Conservation (phyloP, 75 land plant species). For the Pinus taeda region DNA sequence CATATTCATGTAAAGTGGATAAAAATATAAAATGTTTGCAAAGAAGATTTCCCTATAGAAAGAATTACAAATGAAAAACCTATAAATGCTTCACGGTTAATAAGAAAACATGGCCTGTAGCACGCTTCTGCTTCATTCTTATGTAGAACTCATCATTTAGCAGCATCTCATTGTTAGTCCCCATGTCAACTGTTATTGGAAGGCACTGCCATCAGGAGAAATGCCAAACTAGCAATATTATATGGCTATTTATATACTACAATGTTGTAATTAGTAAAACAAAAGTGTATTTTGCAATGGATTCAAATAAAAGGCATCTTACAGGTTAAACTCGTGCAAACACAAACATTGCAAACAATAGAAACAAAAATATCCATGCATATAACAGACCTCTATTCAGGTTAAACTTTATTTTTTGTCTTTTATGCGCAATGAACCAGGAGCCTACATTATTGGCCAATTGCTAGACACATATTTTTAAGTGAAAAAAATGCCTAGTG, state of each 20-base stretch:
- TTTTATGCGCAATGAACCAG: neutral
- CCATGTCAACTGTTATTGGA: conserved; percentile 46
- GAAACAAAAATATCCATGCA: neutral
- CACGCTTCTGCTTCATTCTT: conserved; percentile 72
- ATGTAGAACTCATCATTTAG: conserved; percentile 78
- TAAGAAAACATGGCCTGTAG: conserved; percentile 65
- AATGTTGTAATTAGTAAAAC: neutral
- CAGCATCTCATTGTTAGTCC: conserved; percentile 41
- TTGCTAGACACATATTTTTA: neutral
- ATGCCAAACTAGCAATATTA: neutral
- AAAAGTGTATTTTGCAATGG: neutral
- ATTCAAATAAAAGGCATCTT: neutral
- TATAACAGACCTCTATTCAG: neutral
- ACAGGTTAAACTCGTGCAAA: neutral
- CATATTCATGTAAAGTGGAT: conserved; percentile 51
- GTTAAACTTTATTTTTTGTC: neutral
- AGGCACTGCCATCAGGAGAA: conserved; percentile 31
- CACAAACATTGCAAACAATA: neutral
- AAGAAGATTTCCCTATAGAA: neutral
- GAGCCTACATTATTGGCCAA: neutral
- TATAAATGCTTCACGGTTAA: neutral
- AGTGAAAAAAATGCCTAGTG: neutral
- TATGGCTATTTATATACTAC: neutral
- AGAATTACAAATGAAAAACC: neutral
- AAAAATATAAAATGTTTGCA: neutral